Evolutionary conservation across 352 stramenopile genomes (phyloP), one percentile per base, ranked within the genome.

Genomic region (Pythium grandisporangium): DNA sequence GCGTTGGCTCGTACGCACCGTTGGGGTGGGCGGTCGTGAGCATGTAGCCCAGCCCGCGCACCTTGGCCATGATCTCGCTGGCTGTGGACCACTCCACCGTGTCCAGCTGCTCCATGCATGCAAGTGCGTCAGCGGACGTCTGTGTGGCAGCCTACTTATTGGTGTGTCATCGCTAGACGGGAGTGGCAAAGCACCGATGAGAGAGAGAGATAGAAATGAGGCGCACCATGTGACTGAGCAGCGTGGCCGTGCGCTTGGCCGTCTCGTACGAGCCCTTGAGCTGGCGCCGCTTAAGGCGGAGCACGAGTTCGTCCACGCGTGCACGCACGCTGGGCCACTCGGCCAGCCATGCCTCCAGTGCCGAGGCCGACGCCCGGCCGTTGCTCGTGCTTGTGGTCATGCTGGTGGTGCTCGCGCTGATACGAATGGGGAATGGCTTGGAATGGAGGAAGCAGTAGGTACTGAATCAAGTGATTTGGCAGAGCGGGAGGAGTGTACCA

Each of bases 21-120:
- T 88, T 70, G 1, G 80, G 66, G 30, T 90, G 74, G 6, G 76
- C 77, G 42, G 81, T 84, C 6, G 73, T 90, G 52, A 93, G 75
- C 68, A 93, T 82, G 58, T 82, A 46, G 32, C 76, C 80, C 13
- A 93, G 52, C 30, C 83, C 55, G 43, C 76, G 76, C 39, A 90
- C 78, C 50, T 93, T 88, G 19, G 87, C 80, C n/a, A 84, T 70
- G 45, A 93, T 85, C 51, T 93, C 77, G 8, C 72, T 67, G 2
- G 77, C 77, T 12, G 74, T 91, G 16, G 63, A 68, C 77, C 77
- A 91, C 39, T 87, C 57, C 30, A 87, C 67, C 7, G 77, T 87
- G 51, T 87, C 74, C 5, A 91, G 56, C 77, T 90, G 34, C 19
- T 51, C 14, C 3, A 43, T 5, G 17, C 12, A 42, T 30, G 6